Base-by-base conservation (phyloP, 2,329 filamentous ascomycete genomes). In the Xylariomycetidae sp. region DNA sequence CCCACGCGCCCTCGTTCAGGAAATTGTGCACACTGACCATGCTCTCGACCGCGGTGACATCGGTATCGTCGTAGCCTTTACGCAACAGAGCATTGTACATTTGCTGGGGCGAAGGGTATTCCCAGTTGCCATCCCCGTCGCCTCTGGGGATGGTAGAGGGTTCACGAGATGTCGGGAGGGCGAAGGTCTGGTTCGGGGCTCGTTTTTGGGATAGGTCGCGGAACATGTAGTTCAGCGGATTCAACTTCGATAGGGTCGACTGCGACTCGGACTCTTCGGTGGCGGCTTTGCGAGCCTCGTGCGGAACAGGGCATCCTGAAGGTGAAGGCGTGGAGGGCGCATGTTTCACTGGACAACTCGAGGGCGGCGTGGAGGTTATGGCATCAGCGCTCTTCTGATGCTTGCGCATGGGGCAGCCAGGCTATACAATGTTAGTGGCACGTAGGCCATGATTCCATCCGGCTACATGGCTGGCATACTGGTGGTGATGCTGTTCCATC, bases 1-100 rank as follows among this genome's bases (percentile, higher is more conserved):
- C 74, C 92, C 92, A 98, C 6, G 92, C 92, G 44, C 92, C 92
- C 60, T 98, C 92, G 58, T 98, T 98, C 38, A 98, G 63, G 53
- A 95, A 96, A 63, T 98, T 98, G 69, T 98, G 92, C 9, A 96
- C 87, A 1, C 87, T 84, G 5, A 98, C 92, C 92, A 98, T 98
- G 53, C 82, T 81, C 62, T 95, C 89, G 10, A 98, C 89, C 4
- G 89, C 88, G 14, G 90, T 92, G 34, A 87, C 76, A 35, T 94
- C 89, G 0, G 92, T 96, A 57, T 96, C 89, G 1, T 84, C 88
- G 62, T 95, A 92, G 38, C 92, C 92, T 63, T 98, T 98, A 44
- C 92, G 82, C 41, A 96, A 67, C 64, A 98, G 82, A 6, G 92
- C 92, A 54, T 98, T 96, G 71, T 96, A 98, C 92, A 98, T 98